These are phyloP conservation scores for Suhomyces chickasaworum DNA, from an alignment of 1,139 yeast genomes.

Conservation along the genomic window DNA sequence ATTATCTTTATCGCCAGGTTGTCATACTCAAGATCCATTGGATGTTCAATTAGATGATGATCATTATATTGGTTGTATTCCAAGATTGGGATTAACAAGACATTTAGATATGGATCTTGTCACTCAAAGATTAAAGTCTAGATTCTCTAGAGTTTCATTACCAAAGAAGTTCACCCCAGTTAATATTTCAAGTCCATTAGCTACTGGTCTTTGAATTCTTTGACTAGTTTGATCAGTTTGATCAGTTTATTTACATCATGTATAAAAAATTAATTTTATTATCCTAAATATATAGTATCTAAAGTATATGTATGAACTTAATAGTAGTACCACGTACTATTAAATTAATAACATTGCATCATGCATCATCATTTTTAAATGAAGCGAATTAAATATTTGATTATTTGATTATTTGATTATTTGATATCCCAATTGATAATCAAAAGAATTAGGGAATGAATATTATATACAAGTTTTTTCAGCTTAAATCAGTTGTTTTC, in stretches of 20 bases:
- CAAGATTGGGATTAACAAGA: conserved; percentile 84
- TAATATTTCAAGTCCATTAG: conserved; percentile 72
- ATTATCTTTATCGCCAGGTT: conserved; percentile 91
- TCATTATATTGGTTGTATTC: conserved; percentile 95
- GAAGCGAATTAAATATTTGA: conserved; percentile 9
- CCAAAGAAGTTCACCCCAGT: conserved; percentile 92
- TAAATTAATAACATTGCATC: neutral
- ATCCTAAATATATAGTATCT: conserved; percentile 5
- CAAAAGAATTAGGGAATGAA: conserved; percentile 1
- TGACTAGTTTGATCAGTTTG: too few species aligned
- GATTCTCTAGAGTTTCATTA: conserved; percentile 83
- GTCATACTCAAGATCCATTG: conserved; percentile 95
- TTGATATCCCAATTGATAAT: conserved; percentile 3
- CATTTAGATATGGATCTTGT: conserved; percentile 93
- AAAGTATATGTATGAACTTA: neutral
- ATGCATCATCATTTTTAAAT: conserved; percentile 2
- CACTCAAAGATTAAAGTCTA: conserved; percentile 74
- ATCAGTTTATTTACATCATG: neutral
- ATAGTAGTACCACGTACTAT: conserved; percentile 18
- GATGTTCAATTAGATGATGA: conserved; percentile 96
- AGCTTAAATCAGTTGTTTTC: conserved; percentile 6
- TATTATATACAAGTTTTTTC: conserved; percentile 6
- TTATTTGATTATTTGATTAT: too few species aligned
- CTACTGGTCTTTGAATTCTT: conserved; percentile 27
- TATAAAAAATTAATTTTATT: conserved; percentile 3